Evolutionary conservation across 768 basidiomycete genomes (phyloP).

Genomic region (Suillus sp.): DNA sequence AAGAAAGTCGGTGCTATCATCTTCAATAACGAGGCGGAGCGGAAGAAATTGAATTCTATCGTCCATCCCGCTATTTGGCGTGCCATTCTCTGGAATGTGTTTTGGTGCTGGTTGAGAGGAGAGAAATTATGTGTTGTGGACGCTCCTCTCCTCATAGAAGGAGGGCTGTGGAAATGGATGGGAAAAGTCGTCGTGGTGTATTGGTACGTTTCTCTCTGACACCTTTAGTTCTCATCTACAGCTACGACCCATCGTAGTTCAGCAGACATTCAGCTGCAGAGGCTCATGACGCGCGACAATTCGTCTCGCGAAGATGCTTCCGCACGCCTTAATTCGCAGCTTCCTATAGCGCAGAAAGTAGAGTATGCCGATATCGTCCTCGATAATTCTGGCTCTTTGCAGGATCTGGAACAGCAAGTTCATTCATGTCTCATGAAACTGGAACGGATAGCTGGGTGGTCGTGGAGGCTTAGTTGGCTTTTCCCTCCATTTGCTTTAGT

Average conservation of each 20-base stretch:
- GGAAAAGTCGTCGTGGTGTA: constrained; percentile 88
- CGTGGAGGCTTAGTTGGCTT: constrained; percentile 65
- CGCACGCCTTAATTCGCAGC: constrained; percentile 76
- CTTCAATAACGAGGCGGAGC: constrained; percentile 74
- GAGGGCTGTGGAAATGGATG: constrained; percentile 81
- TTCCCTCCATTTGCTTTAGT: constrained; percentile 54
- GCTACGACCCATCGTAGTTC: constrained; percentile 50
- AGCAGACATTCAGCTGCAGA: constrained; percentile 77
- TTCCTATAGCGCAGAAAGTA: constrained; percentile 78
- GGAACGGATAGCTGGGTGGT: constrained; percentile 52
- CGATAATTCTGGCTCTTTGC: constrained; percentile 81
- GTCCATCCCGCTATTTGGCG: constrained; percentile 89
- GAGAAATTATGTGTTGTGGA: constrained; percentile 82
- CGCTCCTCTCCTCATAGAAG: constrained; percentile 90
- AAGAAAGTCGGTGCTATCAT: constrained; percentile 82
- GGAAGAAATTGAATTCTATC: constrained; percentile 77
- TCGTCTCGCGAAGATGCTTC: constrained; percentile 68
- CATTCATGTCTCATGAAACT: constrained; percentile 44
- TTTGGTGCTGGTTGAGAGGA: constrained; percentile 76
- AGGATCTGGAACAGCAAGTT: constrained; percentile 60
- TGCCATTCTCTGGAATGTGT: constrained; percentile 70
- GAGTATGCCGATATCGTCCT: constrained; percentile 83
- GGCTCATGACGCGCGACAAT: constrained; percentile 76
- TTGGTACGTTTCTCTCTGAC: constrained; percentile 57
- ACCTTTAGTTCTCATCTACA: not conserved